Conservation (phyloP, 148 eudicot genomes). For the Silene conica region DNA sequence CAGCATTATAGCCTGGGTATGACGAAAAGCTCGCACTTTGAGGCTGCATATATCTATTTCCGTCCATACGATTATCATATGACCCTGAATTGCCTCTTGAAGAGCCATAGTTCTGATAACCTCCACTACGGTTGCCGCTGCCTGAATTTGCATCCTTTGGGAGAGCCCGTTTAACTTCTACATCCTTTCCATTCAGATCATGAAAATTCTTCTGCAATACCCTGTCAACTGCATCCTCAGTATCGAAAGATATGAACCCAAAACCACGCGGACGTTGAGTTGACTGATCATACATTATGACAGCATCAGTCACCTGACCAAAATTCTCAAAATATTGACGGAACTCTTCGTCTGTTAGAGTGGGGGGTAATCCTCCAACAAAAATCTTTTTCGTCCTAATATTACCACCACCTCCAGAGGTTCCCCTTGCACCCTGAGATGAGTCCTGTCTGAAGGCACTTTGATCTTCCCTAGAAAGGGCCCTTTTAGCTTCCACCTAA, state of each 20-base stretch:
- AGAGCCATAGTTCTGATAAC: conserved; percentile 37
- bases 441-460: conserved; percentile 37
- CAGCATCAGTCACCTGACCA: conserved; percentile 74
- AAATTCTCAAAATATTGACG: conserved; percentile 73
- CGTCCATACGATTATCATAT: conserved; percentile 65
- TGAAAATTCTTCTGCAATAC: conserved; percentile 79
- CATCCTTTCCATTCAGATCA: conserved; percentile 73
- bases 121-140: conserved; percentile 58
- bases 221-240: conserved; percentile 85
- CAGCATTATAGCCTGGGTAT: conserved; percentile 54
- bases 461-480: conserved; percentile 84
- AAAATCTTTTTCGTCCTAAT: conserved; percentile 75
- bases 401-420: conserved; percentile 54
- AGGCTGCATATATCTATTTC: conserved; percentile 64
- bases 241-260: conserved; percentile 77
- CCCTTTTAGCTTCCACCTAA: conserved; percentile 87
- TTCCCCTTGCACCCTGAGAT: conserved; percentile 37
- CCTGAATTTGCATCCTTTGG: conserved; percentile 79
- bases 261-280: conserved; percentile 86
- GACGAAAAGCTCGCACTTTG: conserved; percentile 65
- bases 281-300: conserved; percentile 79
- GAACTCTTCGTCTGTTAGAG: conserved; percentile 64
- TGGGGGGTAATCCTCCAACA: conserved; percentile 85
- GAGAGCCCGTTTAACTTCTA: conserved; percentile 84
- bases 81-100: conserved; percentile 57